A percentile compares a stretch with the other conserved stretches of the same genome.
These are phyloP conservation scores for Schizonepeta tenuifolia DNA, from an alignment of 257 asterid species.

Conservation along the genomic window DNA sequence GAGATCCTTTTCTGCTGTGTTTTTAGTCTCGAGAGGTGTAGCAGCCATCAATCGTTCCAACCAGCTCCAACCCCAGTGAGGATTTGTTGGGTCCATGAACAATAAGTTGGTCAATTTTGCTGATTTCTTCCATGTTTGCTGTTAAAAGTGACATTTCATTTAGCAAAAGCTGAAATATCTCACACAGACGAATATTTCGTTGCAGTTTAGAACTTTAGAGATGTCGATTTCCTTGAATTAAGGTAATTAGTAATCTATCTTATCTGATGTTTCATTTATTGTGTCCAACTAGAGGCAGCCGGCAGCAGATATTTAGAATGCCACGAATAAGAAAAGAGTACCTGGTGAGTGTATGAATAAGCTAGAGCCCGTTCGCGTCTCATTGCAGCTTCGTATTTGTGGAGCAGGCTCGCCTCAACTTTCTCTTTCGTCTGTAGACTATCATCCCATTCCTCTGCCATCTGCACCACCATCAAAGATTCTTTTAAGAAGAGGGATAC, in stretches of 20 bases:
- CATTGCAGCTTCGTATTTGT: conserved; percentile 81
- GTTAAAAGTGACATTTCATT: conserved; percentile 33
- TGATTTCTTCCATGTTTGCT: conserved; percentile 89
- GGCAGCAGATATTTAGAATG: background rate
- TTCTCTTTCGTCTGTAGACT: conserved; percentile 79
- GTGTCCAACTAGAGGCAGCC: background rate
- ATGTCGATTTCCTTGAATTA: background rate
- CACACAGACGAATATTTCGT: background rate
- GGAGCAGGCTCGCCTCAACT: conserved; percentile 74
- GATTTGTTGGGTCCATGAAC: conserved; percentile 89
- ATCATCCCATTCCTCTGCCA: conserved; percentile 91
- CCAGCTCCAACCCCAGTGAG: conserved; percentile 99
- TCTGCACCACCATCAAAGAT: conserved; percentile 45
- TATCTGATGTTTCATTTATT: background rate
- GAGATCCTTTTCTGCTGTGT: conserved; percentile 48
- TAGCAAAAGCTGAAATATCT: too few species aligned
- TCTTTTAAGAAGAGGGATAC: conserved; percentile 3
- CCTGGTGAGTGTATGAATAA: conserved; percentile 95
- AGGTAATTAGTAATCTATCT: background rate
- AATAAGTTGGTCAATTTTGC: conserved; percentile 59
- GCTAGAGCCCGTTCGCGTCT: conserved; percentile 95
- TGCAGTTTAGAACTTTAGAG: conserved; percentile 5
- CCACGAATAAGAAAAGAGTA: conserved; percentile 34
- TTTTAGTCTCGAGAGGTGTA: conserved; percentile 54
- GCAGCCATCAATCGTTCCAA: conserved; percentile 79